Evolutionary conservation across 352 stramenopile genomes (phyloP).

Genomic region (Globisporangium middletonii): DNA sequence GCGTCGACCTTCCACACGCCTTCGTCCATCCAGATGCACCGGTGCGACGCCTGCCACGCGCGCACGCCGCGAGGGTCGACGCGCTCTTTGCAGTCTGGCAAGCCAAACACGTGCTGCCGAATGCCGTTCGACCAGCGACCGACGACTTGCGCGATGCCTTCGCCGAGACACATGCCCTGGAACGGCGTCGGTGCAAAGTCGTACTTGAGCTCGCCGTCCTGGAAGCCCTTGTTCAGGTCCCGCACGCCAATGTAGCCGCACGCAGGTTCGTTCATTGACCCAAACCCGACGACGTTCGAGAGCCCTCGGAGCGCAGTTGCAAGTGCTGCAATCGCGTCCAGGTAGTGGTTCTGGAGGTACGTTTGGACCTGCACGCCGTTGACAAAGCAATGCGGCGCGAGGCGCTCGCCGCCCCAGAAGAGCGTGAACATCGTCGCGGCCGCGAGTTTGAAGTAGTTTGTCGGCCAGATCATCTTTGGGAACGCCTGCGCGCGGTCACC

Average conservation of each 20-base stretch:
- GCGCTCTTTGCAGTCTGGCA: constrained; percentile 32
- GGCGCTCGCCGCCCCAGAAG: constrained; percentile 76
- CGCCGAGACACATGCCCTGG: constrained; percentile 73
- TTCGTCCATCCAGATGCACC: constrained; percentile 80
- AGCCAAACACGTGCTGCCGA: constrained; percentile 65
- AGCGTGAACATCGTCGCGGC: constrained; percentile 90
- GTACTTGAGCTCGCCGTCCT: constrained; percentile 60
- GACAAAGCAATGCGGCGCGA: constrained; percentile 65
- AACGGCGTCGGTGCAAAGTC: constrained; percentile 73
- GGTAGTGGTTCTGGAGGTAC: constrained; percentile 86
- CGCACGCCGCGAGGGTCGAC: constrained; percentile 49
- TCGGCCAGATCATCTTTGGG: constrained; percentile 91
- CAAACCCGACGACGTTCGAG: constrained; percentile 86
- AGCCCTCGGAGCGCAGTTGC: constrained; percentile 54
- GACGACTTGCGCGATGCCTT: constrained; percentile 51
- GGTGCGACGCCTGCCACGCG: constrained; percentile 60
- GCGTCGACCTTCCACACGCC: constrained; percentile 68
- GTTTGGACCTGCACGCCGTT: constrained; percentile 76
- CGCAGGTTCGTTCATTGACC: constrained; percentile 90
- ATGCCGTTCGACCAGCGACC: constrained; percentile 70
- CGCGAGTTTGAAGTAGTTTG: constrained; percentile 89
- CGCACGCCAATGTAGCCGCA: constrained; percentile 65
- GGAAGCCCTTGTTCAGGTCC: constrained; percentile 52
- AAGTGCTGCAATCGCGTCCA: constrained; percentile 66
- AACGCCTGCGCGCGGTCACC: constrained; percentile 29